Evolutionary conservation across 768 basidiomycete species (phyloP).

Genomic region (Amanita fuliginea): DNA sequence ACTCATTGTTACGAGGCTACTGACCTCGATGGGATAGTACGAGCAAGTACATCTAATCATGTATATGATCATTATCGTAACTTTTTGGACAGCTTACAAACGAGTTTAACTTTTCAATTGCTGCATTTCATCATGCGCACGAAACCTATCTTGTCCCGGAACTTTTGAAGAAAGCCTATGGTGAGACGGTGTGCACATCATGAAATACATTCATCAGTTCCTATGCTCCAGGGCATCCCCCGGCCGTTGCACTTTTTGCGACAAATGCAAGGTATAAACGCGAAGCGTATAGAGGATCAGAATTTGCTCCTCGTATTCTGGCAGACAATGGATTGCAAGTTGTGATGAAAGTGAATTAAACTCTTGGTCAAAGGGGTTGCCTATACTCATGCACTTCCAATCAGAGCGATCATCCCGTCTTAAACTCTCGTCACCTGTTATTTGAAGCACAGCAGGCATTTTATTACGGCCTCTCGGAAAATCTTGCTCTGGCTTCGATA

Average conservation of each 20-base stretch:
- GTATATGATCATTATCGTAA: background rate
- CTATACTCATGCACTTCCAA: background rate
- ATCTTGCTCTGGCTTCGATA: slow-evolving; percentile 58
- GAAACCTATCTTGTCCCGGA: slow-evolving; percentile 84
- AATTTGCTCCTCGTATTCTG: slow-evolving; percentile 65
- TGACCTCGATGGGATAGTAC: slow-evolving; percentile 59
- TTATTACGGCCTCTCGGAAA: slow-evolving; percentile 56
- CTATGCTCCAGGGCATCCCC: slow-evolving; percentile 36
- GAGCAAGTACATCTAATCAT: slow-evolving; percentile 25
- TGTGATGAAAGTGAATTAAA: slow-evolving; percentile 50
- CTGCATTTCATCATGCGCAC: slow-evolving; percentile 70
- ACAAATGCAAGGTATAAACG: slow-evolving; percentile 49
- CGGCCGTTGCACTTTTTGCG: slow-evolving; percentile 69
- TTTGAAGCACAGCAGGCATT: slow-evolving; percentile 74
- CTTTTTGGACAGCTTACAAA: slow-evolving; percentile 31
- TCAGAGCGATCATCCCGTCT: slow-evolving; percentile 51
- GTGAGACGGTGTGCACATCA: slow-evolving; percentile 16
- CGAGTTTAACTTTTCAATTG: slow-evolving; percentile 63
- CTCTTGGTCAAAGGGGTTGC: background rate
- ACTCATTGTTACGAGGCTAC: slow-evolving; percentile 53
- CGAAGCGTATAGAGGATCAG: slow-evolving; percentile 70
- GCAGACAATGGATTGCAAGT: slow-evolving; percentile 59
- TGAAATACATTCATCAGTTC: background rate
- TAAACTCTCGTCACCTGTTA: slow-evolving; percentile 60
- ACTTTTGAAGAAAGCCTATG: slow-evolving; percentile 61